These are phyloP conservation scores for Apiotrichum montevideense DNA, from an alignment of 1,284 basidiomycete species.

Conservation along the genomic window DNA sequence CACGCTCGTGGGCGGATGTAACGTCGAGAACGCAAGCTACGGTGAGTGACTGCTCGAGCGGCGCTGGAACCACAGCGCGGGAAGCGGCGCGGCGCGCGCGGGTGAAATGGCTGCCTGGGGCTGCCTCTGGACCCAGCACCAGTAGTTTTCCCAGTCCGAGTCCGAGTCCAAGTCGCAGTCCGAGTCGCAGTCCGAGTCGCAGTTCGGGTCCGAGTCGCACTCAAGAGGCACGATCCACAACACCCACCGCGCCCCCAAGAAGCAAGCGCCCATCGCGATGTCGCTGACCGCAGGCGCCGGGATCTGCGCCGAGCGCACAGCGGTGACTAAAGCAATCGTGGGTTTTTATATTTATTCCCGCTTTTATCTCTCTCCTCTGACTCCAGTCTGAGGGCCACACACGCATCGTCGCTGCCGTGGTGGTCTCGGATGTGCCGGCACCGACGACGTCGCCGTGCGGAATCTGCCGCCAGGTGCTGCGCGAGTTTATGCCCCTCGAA, in stretches of 20 bases:
- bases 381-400: conserved; percentile 67
- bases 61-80: no score
- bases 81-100: no score
- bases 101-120: no score
- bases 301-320: conserved; percentile 85
- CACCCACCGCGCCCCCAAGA: no score
- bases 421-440: conserved; percentile 63
- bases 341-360: background rate
- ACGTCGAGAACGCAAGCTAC: conserved; percentile 87
- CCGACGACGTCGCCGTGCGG: conserved; percentile 74
- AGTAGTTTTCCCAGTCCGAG: no score
- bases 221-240: no score
- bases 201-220: no score
- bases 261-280: no score
- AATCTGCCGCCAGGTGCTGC: conserved; percentile 82
- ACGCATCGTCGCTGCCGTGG: conserved; percentile 64
- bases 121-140: background rate
- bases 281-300: conserved; percentile 36
- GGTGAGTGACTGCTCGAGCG: conserved; percentile 51
- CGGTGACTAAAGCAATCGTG: conserved; percentile 48
- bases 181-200: no score
- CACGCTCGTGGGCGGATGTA: conserved; percentile 69
- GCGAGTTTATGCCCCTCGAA: conserved; percentile 70
- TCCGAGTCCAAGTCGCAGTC: no score
- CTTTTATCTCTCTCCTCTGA: background rate